Evolutionary conservation across 1,284 basidiomycete species (phyloP).

Genomic region (Hypsizygus ulmarius): DNA sequence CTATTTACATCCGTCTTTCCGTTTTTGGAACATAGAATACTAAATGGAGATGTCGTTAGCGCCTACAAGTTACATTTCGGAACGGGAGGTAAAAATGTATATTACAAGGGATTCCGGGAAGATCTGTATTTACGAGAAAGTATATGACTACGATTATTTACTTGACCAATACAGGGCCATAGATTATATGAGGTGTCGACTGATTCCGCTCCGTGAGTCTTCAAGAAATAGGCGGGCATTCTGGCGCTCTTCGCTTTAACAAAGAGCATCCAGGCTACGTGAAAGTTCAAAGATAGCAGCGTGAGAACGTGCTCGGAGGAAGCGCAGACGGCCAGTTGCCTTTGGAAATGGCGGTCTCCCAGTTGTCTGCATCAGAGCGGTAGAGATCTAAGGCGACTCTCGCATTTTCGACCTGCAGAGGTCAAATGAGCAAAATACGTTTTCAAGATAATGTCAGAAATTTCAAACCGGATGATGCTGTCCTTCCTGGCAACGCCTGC

Average conservation of each 20-base stretch:
- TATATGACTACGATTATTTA: constrained; percentile 4
- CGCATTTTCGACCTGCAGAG: constrained; percentile 67
- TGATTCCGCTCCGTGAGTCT: neutral
- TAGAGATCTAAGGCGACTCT: constrained; percentile 75
- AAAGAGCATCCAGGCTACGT: constrained; percentile 1
- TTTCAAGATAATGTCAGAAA: constrained; percentile 4
- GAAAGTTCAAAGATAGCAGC: constrained; percentile 60
- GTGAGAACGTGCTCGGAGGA: constrained; percentile 74
- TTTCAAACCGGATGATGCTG: constrained; percentile 64
- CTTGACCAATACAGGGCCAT: no score
- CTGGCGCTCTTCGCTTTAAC: no score
- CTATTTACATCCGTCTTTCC: constrained; percentile 13
- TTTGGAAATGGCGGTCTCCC: constrained; percentile 60
- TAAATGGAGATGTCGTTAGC: constrained; percentile 22
- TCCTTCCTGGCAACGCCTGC: constrained; percentile 67
- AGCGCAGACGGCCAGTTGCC: constrained; percentile 74
- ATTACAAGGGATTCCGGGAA: neutral
- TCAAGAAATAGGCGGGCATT: neutral
- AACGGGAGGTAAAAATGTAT: constrained; percentile 12
- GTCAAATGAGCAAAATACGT: constrained; percentile 13
- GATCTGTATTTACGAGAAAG: constrained; percentile 9
- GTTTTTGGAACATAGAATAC: constrained; percentile 30
- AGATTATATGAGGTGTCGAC: neutral
- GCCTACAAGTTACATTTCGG: neutral
- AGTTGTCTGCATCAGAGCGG: constrained; percentile 61